Percentiles rank a stretch among this genome's conserved stretches.
phyloP scores from a whole-genome alignment of 371 early-diverging fungal species.

The Mucor mucedo region DNA sequence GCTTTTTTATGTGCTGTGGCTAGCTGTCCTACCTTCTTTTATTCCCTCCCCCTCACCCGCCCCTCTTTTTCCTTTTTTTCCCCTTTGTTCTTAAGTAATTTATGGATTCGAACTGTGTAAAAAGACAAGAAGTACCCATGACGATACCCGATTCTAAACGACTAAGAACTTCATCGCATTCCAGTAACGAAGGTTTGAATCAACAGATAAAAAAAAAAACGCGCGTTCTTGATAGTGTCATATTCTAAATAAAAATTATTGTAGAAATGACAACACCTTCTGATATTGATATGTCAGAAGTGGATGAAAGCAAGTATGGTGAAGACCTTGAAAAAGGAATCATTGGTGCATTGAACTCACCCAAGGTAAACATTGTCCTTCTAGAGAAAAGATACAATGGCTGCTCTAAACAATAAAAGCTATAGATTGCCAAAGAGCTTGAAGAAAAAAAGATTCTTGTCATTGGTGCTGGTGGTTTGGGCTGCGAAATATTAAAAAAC shows the following conservation, averaged over 20 bases:
- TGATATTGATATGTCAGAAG: conserved; percentile 25
- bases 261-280: conserved; percentile 25
- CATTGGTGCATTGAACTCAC: conserved; percentile 19
- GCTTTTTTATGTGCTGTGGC: too few species aligned
- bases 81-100: not conserved
- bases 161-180: conserved; percentile 26
- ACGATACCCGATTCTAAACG: conserved; percentile 33
- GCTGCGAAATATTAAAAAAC: conserved; percentile 98
- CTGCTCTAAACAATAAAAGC: too few species aligned
- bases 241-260: not conserved
- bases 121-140: conserved; percentile 33
- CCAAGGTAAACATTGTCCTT: conserved; percentile 2
- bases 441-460: conserved; percentile 65
- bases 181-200: conserved; percentile 22
- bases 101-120: conserved; percentile 21
- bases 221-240: not conserved
- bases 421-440: conserved; percentile 30
- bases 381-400: not conserved
- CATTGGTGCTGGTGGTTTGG: conserved; percentile 98
- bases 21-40: too few species aligned
- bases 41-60: too few species aligned
- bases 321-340: conserved; percentile 23
- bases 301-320: conserved; percentile 5
- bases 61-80: too few species aligned
- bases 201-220: not conserved